These are phyloP conservation scores for Agrocybe chaxingu DNA, from an alignment of 768 basidiomycete genomes.

Conservation along the genomic window DNA sequence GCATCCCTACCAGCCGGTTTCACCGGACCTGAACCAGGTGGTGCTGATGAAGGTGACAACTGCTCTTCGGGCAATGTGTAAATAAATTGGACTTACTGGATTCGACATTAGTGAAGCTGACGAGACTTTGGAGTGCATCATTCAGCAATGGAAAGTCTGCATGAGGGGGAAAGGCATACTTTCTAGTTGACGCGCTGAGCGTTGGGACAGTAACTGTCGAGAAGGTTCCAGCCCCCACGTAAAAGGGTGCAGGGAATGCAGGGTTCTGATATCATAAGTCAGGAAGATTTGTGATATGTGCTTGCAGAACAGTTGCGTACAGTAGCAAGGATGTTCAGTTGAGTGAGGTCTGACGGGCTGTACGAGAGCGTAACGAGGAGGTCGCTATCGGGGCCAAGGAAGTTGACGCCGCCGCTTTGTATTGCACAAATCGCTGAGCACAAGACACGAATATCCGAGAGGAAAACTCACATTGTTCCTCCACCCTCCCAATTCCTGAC, in stretches of 20 bases:
- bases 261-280: slow-evolving; percentile 29
- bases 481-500: slow-evolving; percentile 26
- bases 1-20: slow-evolving; percentile 12
- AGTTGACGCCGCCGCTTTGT: slow-evolving; percentile 33
- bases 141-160: not conserved
- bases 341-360: slow-evolving; percentile 11
- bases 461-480: slow-evolving; percentile 24
- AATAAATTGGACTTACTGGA: slow-evolving; percentile 26
- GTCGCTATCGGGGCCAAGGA: slow-evolving; percentile 24
- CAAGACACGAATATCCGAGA: not conserved
- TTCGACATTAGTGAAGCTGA: slow-evolving; percentile 33
- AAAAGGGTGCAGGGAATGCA: slow-evolving; percentile 32
- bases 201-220: not conserved
- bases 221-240: slow-evolving; percentile 32
- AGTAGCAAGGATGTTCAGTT: slow-evolving; percentile 32
- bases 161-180: slow-evolving; percentile 17
- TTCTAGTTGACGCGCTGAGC: slow-evolving; percentile 9
- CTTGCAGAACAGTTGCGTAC: slow-evolving; percentile 19
- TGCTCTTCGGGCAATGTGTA: not conserved
- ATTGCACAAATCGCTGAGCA: not conserved
- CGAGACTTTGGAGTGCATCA: slow-evolving; percentile 18
- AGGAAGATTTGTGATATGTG: not conserved
- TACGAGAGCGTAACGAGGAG: slow-evolving; percentile 30
- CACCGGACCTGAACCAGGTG: slow-evolving; percentile 28
- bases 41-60: slow-evolving; percentile 21